Evolutionary conservation across 768 basidiomycete species (phyloP).

Genomic region (Pleurotus djamor): DNA sequence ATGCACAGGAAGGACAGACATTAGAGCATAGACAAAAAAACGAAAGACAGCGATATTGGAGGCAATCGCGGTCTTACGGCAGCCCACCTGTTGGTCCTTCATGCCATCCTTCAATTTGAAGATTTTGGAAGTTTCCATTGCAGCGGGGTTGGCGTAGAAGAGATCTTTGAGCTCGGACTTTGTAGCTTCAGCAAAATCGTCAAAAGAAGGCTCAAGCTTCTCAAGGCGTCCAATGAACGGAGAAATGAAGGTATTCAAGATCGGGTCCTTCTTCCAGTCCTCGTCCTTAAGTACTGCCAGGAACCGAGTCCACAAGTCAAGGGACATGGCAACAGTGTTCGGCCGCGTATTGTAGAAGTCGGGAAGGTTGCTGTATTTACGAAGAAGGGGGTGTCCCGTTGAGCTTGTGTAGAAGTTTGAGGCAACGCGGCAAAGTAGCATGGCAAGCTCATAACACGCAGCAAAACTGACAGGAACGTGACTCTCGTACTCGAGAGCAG

Average conservation of each 20-base stretch:
- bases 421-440: not conserved
- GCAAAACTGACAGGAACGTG: not conserved
- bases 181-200: not conserved
- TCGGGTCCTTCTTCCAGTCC: not conserved
- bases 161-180: not conserved
- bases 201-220: not conserved
- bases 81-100: not conserved
- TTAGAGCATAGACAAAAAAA: no score
- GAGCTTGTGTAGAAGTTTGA: not conserved
- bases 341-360: not conserved
- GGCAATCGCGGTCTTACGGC: no score
- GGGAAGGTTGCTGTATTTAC: not conserved
- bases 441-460: not conserved
- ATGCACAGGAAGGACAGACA: no score
- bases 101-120: not conserved
- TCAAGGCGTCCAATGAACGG: not conserved
- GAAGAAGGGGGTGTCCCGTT: no score
- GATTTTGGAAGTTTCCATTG: not conserved
- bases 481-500: not conserved
- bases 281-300: not conserved
- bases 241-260: not conserved
- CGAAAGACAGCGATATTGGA: no score
- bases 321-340: not conserved
- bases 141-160: not conserved
- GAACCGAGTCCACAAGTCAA: not conserved